Base-by-base conservation (phyloP, 345 rosid species). In the Pistacia vera region DNA sequence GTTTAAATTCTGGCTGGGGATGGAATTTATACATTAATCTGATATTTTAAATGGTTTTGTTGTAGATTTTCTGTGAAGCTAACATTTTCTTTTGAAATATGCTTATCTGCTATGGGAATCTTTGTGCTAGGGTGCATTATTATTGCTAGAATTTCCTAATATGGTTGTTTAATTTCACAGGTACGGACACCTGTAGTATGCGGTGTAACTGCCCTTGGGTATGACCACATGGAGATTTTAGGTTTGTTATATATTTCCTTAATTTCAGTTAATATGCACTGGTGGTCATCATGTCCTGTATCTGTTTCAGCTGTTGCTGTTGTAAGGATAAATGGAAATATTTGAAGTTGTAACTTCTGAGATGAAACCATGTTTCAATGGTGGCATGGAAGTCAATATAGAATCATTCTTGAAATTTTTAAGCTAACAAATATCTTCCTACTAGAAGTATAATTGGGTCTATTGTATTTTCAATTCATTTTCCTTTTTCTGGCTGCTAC, bases 221-320 rank as follows among this genome's bases (percentile, higher is more conserved):
- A 91, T 83, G 99, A 96, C 78, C 99, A 96, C 85, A 96, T 91
- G 98, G 99, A 96, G 88, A 96, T 96, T 81, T 97, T 96, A 71
- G 99, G 99, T 96, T 87, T 84, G 99, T 92, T 74, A 84, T 73
- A 73, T 68, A 28, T 76, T 73, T 78, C 66, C 76, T 7, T 16
- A 66, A 69, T 72, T 51, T 81, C 8, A 61, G 41, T 28, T 30
- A 61, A 38, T 30, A 61, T 41, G 46, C 46, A 41, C 46, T 5
- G 8, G 8, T 41, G 46, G 46, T 41, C 46, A 5, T 41, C 46
- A 41, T 41, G 46, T 41, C 46, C 46, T 41, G 1, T 41, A 41
- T 41, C 46, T 41, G 46, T 41, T 41, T 41, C 8, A 41, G 8
- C 8, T 41, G 46, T 41, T 5, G 46, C 8, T 5, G 8, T 41